phyloP scores from a whole-genome alignment of 495 filamentous ascomycete species.

The Platismatia glauca region DNA sequence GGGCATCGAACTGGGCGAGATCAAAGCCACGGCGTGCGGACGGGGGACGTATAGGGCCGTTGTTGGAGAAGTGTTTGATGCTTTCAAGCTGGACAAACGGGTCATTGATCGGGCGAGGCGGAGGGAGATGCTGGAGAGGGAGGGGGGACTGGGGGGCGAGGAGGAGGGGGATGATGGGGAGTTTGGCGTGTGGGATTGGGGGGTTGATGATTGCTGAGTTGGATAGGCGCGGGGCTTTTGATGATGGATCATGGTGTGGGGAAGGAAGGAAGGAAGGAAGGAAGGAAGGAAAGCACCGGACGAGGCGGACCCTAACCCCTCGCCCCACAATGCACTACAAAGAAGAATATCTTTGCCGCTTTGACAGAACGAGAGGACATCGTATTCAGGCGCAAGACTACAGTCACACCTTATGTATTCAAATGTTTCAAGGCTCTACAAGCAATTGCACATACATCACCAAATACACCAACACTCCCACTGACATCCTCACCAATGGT shows the following conservation, averaged over 20 bases:
- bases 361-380: slow-evolving; percentile 12
- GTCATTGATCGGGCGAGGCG: slow-evolving; percentile 11
- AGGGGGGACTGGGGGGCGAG: slow-evolving; percentile 17
- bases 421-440: too few relatives aligned
- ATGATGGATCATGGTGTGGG: neutral
- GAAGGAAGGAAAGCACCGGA: too few relatives aligned
- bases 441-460: too few relatives aligned
- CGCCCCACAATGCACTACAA: neutral
- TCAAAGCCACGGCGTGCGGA: slow-evolving; percentile 43
- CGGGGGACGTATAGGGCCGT: slow-evolving; percentile 14
- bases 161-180: neutral
- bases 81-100: slow-evolving; percentile 17
- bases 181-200: slow-evolving; percentile 2
- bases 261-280: neutral
- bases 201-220: slow-evolving; percentile 2
- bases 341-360: neutral
- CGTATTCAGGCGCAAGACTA: slow-evolving; percentile 34
- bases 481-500: too few relatives aligned
- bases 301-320: too few relatives aligned
- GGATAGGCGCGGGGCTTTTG: too few relatives aligned
- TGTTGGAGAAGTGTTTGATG: slow-evolving; percentile 9
- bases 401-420: slow-evolving; percentile 59
- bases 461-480: too few relatives aligned
- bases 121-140: slow-evolving; percentile 3
- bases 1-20: slow-evolving; percentile 50